Evolutionary conservation across 2,329 filamentous ascomycete species (phyloP).

Genomic region (Dryadomyces quercus-mongolicae): DNA sequence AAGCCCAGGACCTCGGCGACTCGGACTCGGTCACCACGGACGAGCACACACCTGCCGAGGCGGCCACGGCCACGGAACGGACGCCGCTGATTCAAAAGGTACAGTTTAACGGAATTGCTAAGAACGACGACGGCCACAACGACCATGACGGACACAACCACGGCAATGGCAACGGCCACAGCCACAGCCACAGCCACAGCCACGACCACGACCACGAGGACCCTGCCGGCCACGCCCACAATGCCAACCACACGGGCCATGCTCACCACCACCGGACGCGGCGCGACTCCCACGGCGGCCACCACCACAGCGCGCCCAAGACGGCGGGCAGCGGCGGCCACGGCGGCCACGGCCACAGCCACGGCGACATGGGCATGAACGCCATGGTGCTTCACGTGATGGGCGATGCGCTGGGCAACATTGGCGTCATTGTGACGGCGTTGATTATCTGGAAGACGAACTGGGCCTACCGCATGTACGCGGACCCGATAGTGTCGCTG

Average conservation of each 20-base stretch:
- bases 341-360: conserved; percentile 57
- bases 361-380: conserved; percentile 91
- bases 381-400: conserved; percentile 67
- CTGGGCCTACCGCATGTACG: conserved; percentile 72
- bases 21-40: conserved; percentile 29
- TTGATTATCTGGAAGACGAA: conserved; percentile 85
- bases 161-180: conserved; percentile 15
- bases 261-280: conserved; percentile 22
- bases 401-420: conserved; percentile 74
- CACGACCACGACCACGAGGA: conserved; percentile 14
- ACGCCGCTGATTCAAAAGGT: conserved; percentile 23
- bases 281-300: conserved; percentile 51
- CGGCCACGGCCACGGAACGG: conserved; percentile 21
- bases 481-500: conserved; percentile 83
- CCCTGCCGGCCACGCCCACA: too few species aligned
- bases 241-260: too few species aligned
- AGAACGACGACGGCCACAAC: conserved; percentile 14
- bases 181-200: conserved; percentile 13
- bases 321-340: conserved; percentile 50
- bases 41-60: conserved; percentile 10
- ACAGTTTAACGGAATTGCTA: conserved; percentile 16
- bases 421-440: conserved; percentile 73
- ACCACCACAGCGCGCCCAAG: conserved; percentile 69
- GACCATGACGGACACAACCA: conserved; percentile 16
- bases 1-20: conserved; percentile 34